Evolutionary conservation across 2,329 filamentous ascomycete genomes (phyloP), one percentile per base, ranked within the genome.

Genomic region (Aspergillus novoparasiticus): DNA sequence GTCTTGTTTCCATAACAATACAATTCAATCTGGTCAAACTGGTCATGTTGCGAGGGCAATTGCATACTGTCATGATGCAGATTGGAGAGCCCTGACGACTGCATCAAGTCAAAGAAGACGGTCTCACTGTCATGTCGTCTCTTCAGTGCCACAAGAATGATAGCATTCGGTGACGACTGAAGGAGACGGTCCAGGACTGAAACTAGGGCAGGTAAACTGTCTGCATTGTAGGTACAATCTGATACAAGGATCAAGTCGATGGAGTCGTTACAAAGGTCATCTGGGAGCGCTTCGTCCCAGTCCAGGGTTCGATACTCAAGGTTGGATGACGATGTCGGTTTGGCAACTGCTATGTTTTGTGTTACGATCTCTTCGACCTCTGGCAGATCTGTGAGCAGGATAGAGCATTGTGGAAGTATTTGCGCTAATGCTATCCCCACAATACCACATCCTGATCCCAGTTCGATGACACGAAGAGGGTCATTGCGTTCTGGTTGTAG

Each of bases 211-310:
- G 87, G 86, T 58, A 89, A 84, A 63, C 86, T 89, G 69, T 90
- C 88, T 19, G 85, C 80, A 73, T 92, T 92, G 77, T 92, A 92
- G 1, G 89, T 92, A 76, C 90, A 92, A 73, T 92, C 90, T 2
- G 88, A 87, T 1, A 90, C 84, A 4, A 91, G 73, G 26, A 91
- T 81, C 39, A 92, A 71, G 72, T 90, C 85, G 69, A 86, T 82
- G 12, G 69, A 70, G 43, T 70, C 71, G 28, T 70, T 67, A 26
- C 69, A 70, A 12, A 82, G 74, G 43, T 79, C 72, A 5, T 74
- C 69, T 32, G 84, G 81, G 8, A 88, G 74, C 4, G 81, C 73
- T 16, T 81, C 73, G n/a, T 87, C 83, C 89, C 90, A 92, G 72
- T 91, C 86, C 5, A 92, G 81, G 3, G 84, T 78, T 58, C 80